Conservation (phyloP, 2,329 filamentous ascomycete genomes). For the Arthrobotrys iridis region DNA sequence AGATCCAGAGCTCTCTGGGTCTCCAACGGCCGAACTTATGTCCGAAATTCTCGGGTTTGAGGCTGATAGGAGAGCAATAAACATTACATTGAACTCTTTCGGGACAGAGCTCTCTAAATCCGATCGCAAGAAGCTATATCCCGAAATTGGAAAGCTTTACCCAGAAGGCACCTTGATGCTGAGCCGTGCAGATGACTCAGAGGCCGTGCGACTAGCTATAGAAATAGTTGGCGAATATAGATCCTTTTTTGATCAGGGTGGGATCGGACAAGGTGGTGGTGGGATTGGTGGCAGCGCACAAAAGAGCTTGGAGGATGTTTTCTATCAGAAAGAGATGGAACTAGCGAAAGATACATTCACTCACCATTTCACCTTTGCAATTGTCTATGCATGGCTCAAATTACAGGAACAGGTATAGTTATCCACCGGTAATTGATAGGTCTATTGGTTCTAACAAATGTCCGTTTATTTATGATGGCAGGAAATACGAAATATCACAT, state of each 20-base stretch:
- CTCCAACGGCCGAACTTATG: constrained; percentile 94
- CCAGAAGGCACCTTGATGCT: constrained; percentile 96
- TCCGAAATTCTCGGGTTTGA: constrained; percentile 95
- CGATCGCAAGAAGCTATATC: constrained; percentile 96
- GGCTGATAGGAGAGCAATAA: constrained; percentile 94
- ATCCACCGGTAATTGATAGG: too few relatives aligned
- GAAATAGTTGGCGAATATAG: constrained; percentile 95
- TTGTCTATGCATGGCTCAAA: constrained; percentile 98
- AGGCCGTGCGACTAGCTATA: constrained; percentile 91
- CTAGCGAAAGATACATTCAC: constrained; percentile 95
- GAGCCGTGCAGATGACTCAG: constrained; percentile 90
- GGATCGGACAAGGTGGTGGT: constrained; percentile 76
- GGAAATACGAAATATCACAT: constrained; percentile 99
- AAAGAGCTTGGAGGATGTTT: constrained; percentile 93
- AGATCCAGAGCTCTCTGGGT: constrained; percentile 83
- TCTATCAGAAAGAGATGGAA: constrained; percentile 99
- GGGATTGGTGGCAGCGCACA: constrained; percentile 78
- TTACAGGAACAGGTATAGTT: constrained; percentile 91
- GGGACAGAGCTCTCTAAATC: constrained; percentile 93
- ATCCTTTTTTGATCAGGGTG: constrained; percentile 92
- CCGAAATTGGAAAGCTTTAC: constrained; percentile 87
- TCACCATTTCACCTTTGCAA: constrained; percentile 90
- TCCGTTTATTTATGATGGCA: constrained; percentile 62
- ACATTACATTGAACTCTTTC: constrained; percentile 98
- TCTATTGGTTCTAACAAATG: background rate